Conservation (phyloP, 2,329 filamentous ascomycete species). For the Cercospora sp. region DNA sequence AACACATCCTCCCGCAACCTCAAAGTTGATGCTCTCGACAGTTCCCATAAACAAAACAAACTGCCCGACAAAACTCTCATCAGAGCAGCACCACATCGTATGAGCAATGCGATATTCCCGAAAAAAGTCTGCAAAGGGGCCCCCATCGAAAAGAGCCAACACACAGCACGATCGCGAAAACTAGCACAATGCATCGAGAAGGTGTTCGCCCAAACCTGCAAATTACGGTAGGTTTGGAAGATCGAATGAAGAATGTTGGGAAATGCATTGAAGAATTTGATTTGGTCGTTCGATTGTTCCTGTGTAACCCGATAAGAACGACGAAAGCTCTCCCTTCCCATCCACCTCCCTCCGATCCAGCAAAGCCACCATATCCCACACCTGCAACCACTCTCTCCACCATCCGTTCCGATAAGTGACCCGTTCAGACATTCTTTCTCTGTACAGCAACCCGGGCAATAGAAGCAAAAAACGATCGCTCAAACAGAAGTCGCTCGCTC, state of each 20-base stretch:
- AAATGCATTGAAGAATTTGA: not conserved
- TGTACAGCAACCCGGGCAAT: not conserved
- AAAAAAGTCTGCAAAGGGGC: not conserved
- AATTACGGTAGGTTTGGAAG: no score
- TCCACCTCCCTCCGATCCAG: not conserved
- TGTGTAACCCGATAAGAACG: not conserved
- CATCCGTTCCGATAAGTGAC: not conserved
- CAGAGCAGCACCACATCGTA: not conserved
- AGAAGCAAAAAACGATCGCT: slow-evolving; percentile 1
- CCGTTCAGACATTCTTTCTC: not conserved
- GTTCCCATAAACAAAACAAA: not conserved
- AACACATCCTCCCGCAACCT: not conserved
- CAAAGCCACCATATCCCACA: not conserved
- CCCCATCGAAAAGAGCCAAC: no score
- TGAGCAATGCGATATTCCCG: not conserved
- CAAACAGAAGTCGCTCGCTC: not conserved
- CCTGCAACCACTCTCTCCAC: not conserved
- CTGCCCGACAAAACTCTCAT: not conserved
- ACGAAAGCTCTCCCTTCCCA: not conserved
- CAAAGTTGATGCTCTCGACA: not conserved
- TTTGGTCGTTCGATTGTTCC: not conserved
- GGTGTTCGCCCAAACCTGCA: no score
- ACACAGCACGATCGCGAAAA: no score
- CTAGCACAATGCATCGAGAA: no score
- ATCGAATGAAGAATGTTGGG: no score